Evolutionary conservation across 78 protist species (phyloP), one percentile per base, ranked within the genome.

Genomic region (Polysphondylium violaceum): DNA sequence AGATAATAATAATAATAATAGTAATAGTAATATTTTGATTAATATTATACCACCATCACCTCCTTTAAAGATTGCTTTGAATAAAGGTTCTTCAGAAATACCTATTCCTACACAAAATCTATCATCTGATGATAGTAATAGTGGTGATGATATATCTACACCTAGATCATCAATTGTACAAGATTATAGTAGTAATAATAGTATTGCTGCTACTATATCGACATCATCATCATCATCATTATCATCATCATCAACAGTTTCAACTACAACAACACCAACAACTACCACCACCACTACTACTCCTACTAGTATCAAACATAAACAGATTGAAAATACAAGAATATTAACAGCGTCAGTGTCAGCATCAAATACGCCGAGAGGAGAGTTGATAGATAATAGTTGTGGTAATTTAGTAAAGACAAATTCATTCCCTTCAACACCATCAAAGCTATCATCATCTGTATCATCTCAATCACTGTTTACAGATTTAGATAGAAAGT

Each of bases 21-120:
- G n/a, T n/a, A n/a, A n/a, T n/a, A n/a, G n/a, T n/a, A n/a, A n/a
- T n/a, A n/a, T n/a, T n/a, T n/a, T 61, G 9, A 61, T 61, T 31
- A 61, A 61, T 61, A 61, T 61, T 61, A 61, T 61, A 3, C 69
- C 69, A 31, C 69, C 69, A 61, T 61, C 69, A 33, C 69, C 69
- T 17, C 69, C 31, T 4, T 27, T 61, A n/a, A n/a, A n/a, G 56
- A 2, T 1, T 50, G 17, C 27, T 33, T 14, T 29, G 31, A 31
- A 12, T 27, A 61, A 29, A 29, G 17, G 36, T 31, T 4, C 14
- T 31, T 16, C 27, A 33, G 14, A 59, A 11, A 29, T 6, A 59
- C 12, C 43, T 16, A 61, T 12, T 33, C 9, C 36, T 2, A 43
- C 27, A 21, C 27, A 25, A 12, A 61, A 7, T 33, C 4, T 9